Conservation (phyloP, 2,329 filamentous ascomycete genomes). For the Cercospora beticola region DNA sequence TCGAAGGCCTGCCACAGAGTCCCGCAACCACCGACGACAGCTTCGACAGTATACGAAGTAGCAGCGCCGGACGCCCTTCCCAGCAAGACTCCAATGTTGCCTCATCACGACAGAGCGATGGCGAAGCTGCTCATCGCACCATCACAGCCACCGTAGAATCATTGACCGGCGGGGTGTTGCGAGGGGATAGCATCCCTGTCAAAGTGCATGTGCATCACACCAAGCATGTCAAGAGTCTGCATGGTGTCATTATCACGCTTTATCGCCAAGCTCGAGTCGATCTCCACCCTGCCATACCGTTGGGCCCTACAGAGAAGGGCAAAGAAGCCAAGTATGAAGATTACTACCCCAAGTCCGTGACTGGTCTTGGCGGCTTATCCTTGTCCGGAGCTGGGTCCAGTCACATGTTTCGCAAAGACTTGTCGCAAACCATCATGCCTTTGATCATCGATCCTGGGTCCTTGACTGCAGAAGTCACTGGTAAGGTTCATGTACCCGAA, state of each 20-base stretch:
- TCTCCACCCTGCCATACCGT: constrained; percentile 64
- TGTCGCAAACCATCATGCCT: constrained; percentile 84
- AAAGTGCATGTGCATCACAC: constrained; percentile 82
- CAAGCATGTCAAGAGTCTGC: constrained; percentile 84
- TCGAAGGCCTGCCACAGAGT: constrained; percentile 39
- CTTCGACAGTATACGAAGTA: constrained; percentile 38
- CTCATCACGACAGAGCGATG: constrained; percentile 47
- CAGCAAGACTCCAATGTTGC: constrained; percentile 44
- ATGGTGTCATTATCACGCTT: constrained; percentile 88
- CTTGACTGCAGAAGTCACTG: constrained; percentile 75
- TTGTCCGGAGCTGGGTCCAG: constrained; percentile 82
- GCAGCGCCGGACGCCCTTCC: constrained; percentile 34
- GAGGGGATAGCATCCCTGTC: constrained; percentile 79
- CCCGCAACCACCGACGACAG: constrained; percentile 51
- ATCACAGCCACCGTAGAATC: constrained; percentile 86
- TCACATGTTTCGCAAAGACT: constrained; percentile 92
- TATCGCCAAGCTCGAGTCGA: constrained; percentile 91
- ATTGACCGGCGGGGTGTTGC: constrained; percentile 76
- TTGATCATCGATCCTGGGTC: constrained; percentile 82
- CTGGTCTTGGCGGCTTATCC: constrained; percentile 81
- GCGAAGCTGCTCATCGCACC: constrained; percentile 59
- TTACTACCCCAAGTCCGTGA: constrained; percentile 82
- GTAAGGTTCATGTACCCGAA: constrained; percentile 81
- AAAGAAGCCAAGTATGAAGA: constrained; percentile 75
- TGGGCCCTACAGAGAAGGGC: constrained; percentile 62